phyloP scores from a whole-genome alignment of 1,139 yeast species.

The Suhomyces bribrorum region DNA sequence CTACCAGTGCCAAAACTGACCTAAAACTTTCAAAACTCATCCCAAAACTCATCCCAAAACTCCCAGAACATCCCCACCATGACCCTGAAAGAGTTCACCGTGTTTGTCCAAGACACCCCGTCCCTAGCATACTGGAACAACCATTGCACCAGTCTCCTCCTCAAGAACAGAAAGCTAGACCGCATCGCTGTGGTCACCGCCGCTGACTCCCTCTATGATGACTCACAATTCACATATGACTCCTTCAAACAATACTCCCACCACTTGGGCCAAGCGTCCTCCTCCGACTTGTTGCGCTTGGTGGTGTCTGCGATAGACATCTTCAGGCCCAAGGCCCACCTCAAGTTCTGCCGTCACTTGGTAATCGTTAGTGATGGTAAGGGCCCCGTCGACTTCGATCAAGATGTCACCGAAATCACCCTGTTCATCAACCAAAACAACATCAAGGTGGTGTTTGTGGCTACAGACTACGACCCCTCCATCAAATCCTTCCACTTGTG shows the following conservation, averaged over 20 bases:
- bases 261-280: background rate
- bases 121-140: constrained; percentile 38
- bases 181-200: constrained; percentile 45
- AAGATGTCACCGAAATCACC: constrained; percentile 19
- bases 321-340: constrained; percentile 30
- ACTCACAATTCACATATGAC: constrained; percentile 26
- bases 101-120: constrained; percentile 56
- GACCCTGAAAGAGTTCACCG: constrained; percentile 34
- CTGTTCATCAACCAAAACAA: constrained; percentile 20
- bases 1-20: background rate
- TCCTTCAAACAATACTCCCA: constrained; percentile 17
- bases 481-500: constrained; percentile 13
- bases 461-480: constrained; percentile 1
- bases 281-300: constrained; percentile 27
- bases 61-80: background rate
- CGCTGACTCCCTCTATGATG: constrained; percentile 23
- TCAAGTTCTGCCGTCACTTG: constrained; percentile 39
- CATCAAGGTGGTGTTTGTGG: constrained; percentile 24
- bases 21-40: no score
- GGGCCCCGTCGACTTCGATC: constrained; percentile 8
- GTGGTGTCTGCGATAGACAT: constrained; percentile 32
- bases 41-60: background rate
- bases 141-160: constrained; percentile 42
- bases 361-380: constrained; percentile 48
- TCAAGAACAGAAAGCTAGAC: constrained; percentile 59